Evolutionary conservation across 108 stramenopile genomes (phyloP), one percentile per base, ranked within the genome.

Genomic region (Aurantiochytrium sp.): DNA sequence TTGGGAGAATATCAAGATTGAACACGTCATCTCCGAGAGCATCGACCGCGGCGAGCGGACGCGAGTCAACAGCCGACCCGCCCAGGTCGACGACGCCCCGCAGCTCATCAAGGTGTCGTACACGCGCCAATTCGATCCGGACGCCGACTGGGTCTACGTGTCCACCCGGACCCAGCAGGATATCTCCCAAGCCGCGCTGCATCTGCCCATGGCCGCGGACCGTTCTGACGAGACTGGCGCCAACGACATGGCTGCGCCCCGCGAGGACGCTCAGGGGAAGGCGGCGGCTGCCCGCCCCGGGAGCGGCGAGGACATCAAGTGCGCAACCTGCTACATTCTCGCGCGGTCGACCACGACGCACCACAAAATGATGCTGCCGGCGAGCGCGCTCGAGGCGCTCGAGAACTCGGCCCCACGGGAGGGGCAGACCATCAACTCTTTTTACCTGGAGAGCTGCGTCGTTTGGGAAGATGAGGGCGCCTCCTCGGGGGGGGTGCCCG

Each of bases 21-120:
- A 81, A 30, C 69, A 39, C 42, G 41, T 81, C 27, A 81, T 81
- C 22, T 39, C 42, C 0, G 69, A 81, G 41, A 45, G 41, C 17
- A 81, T 81, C 22, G 42, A n/a, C 36, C 37, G 42, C 10, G 22
- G 19, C 6, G 17, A 81, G 22, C n/a, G n/a, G n/a, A n/a, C n/a
- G n/a, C n/a, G n/a, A n/a, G n/a, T n/a, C n/a, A n/a, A n/a, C n/a
- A n/a, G n/a, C n/a, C n/a, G n/a, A n/a, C 55, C 55, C 6, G 32
- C 27, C 5, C 32, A 32, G 55, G 10, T 8, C 31, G 55, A n/a
- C 4, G 55, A 59, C 27, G 8, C 55, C 5, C 55, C 55, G 17
- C 69, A 81, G 69, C 41, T 45, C 42, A 81, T 81, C 22, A 81
- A 39, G n/a, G 69, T 81, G 42, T 45, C 69, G 4, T 81, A 81